Evolutionary conservation across 495 filamentous ascomycete genomes (phyloP).

Genomic region (Pseudevernia furfuracea): DNA sequence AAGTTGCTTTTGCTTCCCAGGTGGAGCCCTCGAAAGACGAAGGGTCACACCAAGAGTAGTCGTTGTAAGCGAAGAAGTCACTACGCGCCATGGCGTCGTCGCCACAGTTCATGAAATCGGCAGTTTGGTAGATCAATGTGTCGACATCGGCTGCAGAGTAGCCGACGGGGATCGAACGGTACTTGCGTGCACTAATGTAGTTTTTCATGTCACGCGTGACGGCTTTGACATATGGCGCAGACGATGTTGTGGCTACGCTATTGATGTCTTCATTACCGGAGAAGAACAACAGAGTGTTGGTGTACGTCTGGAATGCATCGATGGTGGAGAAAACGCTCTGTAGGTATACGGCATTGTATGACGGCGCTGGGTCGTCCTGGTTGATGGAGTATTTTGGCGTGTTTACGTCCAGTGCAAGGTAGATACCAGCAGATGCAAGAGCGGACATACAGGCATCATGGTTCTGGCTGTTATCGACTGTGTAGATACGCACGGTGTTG

Average conservation of each 20-base stretch:
- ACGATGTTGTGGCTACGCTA: conserved; percentile 60
- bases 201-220: conserved; percentile 85
- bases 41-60: conserved; percentile 93
- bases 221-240: conserved; percentile 87
- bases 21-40: conserved; percentile 69
- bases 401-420: conserved; percentile 81
- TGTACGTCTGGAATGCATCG: conserved; percentile 77
- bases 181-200: conserved; percentile 67
- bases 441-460: conserved; percentile 80
- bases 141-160: conserved; percentile 69
- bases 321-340: conserved; percentile 91
- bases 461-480: conserved; percentile 75
- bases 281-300: conserved; percentile 91
- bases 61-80: conserved; percentile 97
- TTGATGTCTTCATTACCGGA: conserved; percentile 97
- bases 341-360: conserved; percentile 88
- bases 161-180: conserved; percentile 78
- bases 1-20: conserved; percentile 88
- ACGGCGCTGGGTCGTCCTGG: conserved; percentile 60
- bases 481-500: conserved; percentile 91
- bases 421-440: conserved; percentile 80
- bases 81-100: conserved; percentile 65
- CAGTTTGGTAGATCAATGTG: conserved; percentile 79
- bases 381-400: conserved; percentile 76
- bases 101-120: conserved; percentile 92